Conservation (phyloP, 2,329 filamentous ascomycete genomes). For the Penicillium oxalicum region DNA sequence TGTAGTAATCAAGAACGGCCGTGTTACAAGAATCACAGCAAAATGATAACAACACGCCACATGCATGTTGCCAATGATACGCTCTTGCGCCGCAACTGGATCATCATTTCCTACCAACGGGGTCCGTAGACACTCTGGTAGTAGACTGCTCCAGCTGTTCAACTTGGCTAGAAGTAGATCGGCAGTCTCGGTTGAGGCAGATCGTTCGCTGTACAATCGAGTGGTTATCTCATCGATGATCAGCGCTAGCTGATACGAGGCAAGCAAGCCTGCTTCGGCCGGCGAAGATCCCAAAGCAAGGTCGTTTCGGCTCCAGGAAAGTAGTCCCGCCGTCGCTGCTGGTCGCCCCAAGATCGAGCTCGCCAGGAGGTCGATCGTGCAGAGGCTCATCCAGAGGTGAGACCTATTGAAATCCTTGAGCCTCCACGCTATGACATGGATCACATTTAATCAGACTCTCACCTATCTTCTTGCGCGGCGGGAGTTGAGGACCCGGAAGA, state of each 20-base stretch:
- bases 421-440: constrained; percentile 1
- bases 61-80: constrained; percentile 47
- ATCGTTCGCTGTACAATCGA: constrained; percentile 38
- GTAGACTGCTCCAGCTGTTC: constrained; percentile 42
- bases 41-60: constrained; percentile 56
- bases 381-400: constrained; percentile 44
- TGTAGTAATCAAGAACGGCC: constrained; percentile 50
- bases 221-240: constrained; percentile 44
- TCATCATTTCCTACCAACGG: constrained; percentile 15
- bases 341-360: constrained; percentile 47
- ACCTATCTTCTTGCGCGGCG: constrained; percentile 14
- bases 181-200: constrained; percentile 29
- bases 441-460: not conserved
- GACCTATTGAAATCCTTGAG: constrained; percentile 24
- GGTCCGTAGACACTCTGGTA: constrained; percentile 35
- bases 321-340: constrained; percentile 26
- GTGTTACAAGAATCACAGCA: constrained; percentile 52
- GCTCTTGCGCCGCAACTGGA: constrained; percentile 23
- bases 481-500: constrained; percentile 8
- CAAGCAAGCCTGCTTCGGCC: constrained; percentile 29
- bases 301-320: constrained; percentile 18
- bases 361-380: constrained; percentile 44
- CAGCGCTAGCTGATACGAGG: constrained; percentile 40
- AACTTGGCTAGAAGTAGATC: constrained; percentile 41
- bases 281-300: constrained; percentile 5